These are phyloP conservation scores for Sapria himalayana DNA, from an alignment of 345 rosid species.

Conservation along the genomic window DNA sequence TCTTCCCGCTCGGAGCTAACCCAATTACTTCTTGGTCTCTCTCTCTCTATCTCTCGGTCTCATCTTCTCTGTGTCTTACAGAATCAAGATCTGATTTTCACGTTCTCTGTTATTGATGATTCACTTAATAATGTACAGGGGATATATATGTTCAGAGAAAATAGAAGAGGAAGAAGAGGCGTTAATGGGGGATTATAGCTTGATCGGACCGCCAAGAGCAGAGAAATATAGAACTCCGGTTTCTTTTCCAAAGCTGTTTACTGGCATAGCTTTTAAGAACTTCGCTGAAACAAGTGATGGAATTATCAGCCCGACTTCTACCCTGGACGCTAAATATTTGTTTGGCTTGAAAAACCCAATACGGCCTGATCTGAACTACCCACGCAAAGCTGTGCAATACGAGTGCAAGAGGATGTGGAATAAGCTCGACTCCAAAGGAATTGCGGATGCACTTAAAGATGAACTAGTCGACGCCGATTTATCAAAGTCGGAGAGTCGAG, in stretches of 20 bases:
- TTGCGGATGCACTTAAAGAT: conserved; percentile 35
- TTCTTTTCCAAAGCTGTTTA: conserved; percentile 46
- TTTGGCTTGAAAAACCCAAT: conserved; percentile 46
- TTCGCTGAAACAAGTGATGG: conserved; percentile 30
- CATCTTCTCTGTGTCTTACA: background rate
- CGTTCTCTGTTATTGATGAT: background rate
- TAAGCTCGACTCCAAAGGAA: conserved; percentile 30
- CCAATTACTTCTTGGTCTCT: conserved; percentile 6
- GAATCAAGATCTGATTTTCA: background rate
- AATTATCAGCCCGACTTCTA: conserved; percentile 67
- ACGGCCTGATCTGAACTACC: conserved; percentile 20
- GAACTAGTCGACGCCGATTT: conserved; percentile 15
- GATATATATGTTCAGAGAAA: conserved; percentile 12
- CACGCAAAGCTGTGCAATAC: conserved; percentile 16
- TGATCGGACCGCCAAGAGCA: conserved; percentile 14
- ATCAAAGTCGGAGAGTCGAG: conserved; percentile 28
- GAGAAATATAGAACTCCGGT: conserved; percentile 24
- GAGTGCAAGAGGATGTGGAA: conserved; percentile 20
- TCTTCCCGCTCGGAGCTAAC: conserved; percentile 2
- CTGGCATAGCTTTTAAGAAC: conserved; percentile 31
- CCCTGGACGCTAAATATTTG: conserved; percentile 59
- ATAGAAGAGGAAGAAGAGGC: conserved; percentile 11
- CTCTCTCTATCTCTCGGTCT: background rate
- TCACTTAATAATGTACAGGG: conserved; percentile 9
- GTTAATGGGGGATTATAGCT: conserved; percentile 29